A percentile compares a stretch with the other conserved stretches of the same genome.
These are phyloP conservation scores for Avena insularis DNA, from an alignment of 176 grass and related monocot species.

Conservation along the genomic window DNA sequence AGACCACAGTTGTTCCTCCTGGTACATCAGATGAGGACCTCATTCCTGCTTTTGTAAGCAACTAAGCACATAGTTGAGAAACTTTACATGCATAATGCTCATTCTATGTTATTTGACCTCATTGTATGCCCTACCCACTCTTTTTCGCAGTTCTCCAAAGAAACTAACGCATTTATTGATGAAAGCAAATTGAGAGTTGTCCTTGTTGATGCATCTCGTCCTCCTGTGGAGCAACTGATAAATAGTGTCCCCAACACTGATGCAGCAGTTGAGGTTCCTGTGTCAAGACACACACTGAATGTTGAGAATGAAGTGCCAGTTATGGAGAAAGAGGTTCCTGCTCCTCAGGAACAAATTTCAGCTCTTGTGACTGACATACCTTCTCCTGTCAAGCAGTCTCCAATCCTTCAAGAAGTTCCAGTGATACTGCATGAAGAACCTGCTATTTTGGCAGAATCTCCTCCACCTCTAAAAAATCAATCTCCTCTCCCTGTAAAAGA, in stretches of 20 bases:
- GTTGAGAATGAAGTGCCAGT: conserved; percentile 48
- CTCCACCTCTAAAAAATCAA: conserved; percentile 46
- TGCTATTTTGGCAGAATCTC: conserved; percentile 54
- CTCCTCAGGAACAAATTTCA: conserved; percentile 48
- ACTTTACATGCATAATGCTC: not conserved
- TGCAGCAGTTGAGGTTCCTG: conserved; percentile 46
- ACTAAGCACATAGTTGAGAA: conserved; percentile 40
- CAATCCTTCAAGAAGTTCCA: conserved; percentile 38
- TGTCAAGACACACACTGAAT: conserved; percentile 41
- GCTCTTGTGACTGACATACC: conserved; percentile 32
- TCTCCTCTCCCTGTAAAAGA: conserved; percentile 44
- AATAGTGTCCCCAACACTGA: conserved; percentile 48
- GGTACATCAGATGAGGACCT: conserved; percentile 86
- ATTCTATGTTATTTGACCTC: conserved; percentile 18
- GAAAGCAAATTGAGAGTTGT: conserved; percentile 96
- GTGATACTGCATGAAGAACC: conserved; percentile 47
- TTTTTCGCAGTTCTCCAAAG: conserved; percentile 89
- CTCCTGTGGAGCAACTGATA: conserved; percentile 45
- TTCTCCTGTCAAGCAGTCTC: conserved; percentile 11
- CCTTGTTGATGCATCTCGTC: conserved; percentile 68
- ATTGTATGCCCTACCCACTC: conserved; percentile 5
- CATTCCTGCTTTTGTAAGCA: conserved; percentile 82
- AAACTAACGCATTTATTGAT: conserved; percentile 86
- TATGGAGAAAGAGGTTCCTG: conserved; percentile 36
- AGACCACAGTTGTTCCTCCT: conserved; percentile 81